Conservation (phyloP, 2,329 filamentous ascomycete species). For the Hypoxylon sp. region DNA sequence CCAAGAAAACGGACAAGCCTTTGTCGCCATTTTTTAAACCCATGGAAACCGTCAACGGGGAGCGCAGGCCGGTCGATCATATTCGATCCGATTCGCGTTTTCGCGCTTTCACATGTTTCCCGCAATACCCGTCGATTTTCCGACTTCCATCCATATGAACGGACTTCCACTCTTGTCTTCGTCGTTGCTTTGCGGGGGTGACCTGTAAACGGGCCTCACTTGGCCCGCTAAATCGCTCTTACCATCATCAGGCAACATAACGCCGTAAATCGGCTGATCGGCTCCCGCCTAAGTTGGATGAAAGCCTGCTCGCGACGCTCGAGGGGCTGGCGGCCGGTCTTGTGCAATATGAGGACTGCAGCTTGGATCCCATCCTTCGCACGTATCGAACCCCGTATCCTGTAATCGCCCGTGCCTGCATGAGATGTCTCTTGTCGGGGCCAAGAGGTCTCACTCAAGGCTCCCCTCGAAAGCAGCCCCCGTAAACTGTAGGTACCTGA, state of each 20-base stretch:
- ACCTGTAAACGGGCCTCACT: constrained; percentile 18
- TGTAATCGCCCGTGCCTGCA: constrained; percentile 43
- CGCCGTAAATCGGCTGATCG: constrained; percentile 40
- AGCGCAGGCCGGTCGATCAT: constrained; percentile 40
- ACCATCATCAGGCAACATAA: constrained; percentile 42
- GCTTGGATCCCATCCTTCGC: constrained; percentile 36
- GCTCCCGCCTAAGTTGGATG: constrained; percentile 31
- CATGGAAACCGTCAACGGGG: constrained; percentile 21
- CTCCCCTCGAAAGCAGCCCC: constrained; percentile 8
- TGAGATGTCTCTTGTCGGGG: constrained; percentile 23
- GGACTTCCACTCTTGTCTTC: not conserved
- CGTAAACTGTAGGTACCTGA: not conserved
- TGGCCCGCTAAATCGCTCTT: constrained; percentile 26
- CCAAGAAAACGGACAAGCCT: constrained; percentile 8
- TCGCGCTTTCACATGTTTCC: constrained; percentile 40
- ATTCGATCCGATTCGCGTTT: constrained; percentile 42
- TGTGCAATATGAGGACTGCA: constrained; percentile 37
- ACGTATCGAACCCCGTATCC: constrained; percentile 40
- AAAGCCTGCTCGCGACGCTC: constrained; percentile 24
- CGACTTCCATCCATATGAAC: constrained; percentile 11
- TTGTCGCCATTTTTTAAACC: constrained; percentile 14
- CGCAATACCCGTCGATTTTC: constrained; percentile 35
- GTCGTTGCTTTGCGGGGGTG: constrained; percentile 22
- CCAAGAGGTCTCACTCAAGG: constrained; percentile 15
- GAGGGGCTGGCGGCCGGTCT: constrained; percentile 14